Evolutionary conservation across 2,329 filamentous ascomycete genomes (phyloP).

Genomic region (Domatiomyces globalis): DNA sequence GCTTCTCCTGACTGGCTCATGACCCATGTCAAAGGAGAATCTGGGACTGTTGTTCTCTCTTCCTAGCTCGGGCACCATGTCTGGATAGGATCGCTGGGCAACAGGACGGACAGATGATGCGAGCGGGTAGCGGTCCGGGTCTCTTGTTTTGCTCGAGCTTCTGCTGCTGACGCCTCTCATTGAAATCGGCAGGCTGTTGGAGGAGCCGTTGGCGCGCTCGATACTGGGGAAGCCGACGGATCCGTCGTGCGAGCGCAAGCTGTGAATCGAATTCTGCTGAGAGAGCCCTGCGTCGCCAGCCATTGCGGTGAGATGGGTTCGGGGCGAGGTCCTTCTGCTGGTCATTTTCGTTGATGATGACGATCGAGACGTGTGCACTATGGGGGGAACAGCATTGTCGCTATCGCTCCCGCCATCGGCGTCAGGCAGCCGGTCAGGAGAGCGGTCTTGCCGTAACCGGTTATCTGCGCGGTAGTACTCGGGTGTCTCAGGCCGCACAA

Average conservation of each 20-base stretch:
- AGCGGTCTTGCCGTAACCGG: neutral
- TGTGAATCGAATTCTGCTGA: constrained; percentile 11
- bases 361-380: constrained; percentile 12
- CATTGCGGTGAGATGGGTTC: neutral
- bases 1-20: neutral
- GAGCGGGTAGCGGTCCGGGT: neutral
- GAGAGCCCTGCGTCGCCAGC: constrained; percentile 1
- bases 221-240: constrained; percentile 12
- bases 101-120: neutral
- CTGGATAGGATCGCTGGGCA: neutral
- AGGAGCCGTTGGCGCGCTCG: constrained; percentile 11
- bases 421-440: constrained; percentile 1
- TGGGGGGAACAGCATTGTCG: constrained; percentile 11
- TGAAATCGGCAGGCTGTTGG: constrained; percentile 10
- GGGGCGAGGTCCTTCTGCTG: neutral
- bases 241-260: constrained; percentile 11
- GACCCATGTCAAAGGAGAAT: neutral
- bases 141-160: constrained; percentile 1
- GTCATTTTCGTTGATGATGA: constrained; percentile 7
- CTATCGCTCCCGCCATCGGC: constrained; percentile 12
- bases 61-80: neutral
- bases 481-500: neutral
- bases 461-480: neutral
- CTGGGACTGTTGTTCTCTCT: neutral
- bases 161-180: constrained; percentile 6